These are phyloP conservation scores for Lasiodiplodia citricola DNA, from an alignment of 2,329 filamentous ascomycete genomes.

Conservation along the genomic window DNA sequence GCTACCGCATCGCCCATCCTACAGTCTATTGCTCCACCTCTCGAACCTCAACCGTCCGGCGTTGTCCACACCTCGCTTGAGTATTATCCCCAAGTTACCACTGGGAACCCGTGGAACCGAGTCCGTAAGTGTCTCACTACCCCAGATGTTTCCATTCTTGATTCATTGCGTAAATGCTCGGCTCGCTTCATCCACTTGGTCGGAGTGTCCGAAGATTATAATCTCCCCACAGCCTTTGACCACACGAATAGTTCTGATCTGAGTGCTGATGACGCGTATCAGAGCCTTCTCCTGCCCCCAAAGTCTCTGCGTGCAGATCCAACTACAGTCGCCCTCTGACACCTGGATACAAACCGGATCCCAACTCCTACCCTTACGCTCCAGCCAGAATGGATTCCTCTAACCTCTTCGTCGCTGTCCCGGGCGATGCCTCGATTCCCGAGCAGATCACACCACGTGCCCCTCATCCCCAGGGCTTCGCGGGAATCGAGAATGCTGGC, in stretches of 20 bases:
- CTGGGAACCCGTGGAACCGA: slow-evolving; percentile 2
- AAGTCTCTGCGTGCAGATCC: slow-evolving; percentile 1
- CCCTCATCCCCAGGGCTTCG: neutral
- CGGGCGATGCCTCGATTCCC: slow-evolving; percentile 6
- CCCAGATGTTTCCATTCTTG: neutral
- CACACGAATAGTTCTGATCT: neutral
- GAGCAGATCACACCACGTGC: neutral
- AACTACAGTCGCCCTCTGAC: slow-evolving; percentile 11
- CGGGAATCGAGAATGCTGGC: neutral
- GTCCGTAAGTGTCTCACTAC: neutral
- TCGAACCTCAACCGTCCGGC: slow-evolving; percentile 14
- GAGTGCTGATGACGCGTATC: neutral
- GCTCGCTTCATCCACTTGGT: neutral
- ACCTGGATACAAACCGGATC: neutral
- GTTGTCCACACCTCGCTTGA: slow-evolving; percentile 11
- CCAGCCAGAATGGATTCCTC: neutral
- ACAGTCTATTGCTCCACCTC: slow-evolving; percentile 17
- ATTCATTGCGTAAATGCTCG: neutral
- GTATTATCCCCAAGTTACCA: slow-evolving; percentile 17
- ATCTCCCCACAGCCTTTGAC: neutral
- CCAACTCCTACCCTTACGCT: neutral
- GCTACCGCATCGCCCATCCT: slow-evolving; percentile 1
- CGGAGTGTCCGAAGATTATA: neutral
- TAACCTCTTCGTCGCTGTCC: slow-evolving; percentile 5
- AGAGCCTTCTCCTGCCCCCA: slow-evolving; percentile 7